A percentile compares a stretch with the other conserved stretches of the same genome.
Evolutionary conservation across 2,329 filamentous ascomycete genomes (phyloP).

Genomic region (Akanthomyces lecanii): DNA sequence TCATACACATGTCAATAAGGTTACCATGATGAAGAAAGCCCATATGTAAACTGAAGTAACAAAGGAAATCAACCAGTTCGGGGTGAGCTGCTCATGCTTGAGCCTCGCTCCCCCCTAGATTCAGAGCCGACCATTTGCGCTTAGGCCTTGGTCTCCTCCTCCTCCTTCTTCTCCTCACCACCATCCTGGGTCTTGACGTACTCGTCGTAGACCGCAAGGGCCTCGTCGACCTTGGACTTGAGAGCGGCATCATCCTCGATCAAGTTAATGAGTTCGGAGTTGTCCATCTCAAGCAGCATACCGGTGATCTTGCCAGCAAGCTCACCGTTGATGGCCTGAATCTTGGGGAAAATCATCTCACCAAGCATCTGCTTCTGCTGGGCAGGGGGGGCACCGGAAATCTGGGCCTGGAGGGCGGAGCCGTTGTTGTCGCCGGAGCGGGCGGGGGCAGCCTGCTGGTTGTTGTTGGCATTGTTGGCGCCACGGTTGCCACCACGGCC

Average conservation of each 20-base stretch:
- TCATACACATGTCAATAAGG: conserved; percentile 9
- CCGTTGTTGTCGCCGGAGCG: conserved; percentile 40
- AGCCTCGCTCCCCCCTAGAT: conserved; percentile 37
- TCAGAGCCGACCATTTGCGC: conserved; percentile 12
- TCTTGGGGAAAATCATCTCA: conserved; percentile 98
- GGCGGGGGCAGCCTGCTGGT: background rate
- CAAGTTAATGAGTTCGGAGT: conserved; percentile 86
- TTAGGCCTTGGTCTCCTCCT: conserved; percentile 39
- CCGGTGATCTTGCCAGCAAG: conserved; percentile 98
- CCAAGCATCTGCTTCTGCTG: conserved; percentile 99
- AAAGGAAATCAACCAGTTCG: conserved; percentile 25
- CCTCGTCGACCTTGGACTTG: conserved; percentile 94
- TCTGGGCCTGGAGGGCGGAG: conserved; percentile 50
- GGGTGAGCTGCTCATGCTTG: conserved; percentile 21
- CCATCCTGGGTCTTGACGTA: conserved; percentile 72
- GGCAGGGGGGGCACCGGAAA: conserved; percentile 53
- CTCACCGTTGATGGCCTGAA: conserved; percentile 87
- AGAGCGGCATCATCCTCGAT: conserved; percentile 87
- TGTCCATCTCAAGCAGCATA: conserved; percentile 99
- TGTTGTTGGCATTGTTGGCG: conserved; percentile 43
- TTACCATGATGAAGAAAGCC: conserved; percentile 14
- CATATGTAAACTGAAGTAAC: conserved; percentile 15
- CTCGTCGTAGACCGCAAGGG: conserved; percentile 94
- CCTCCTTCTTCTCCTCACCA: conserved; percentile 49
- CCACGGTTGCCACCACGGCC: conserved; percentile 44